Percentiles rank a stretch among this genome's conserved stretches.
These are phyloP conservation scores for Mycena latifolia DNA, from an alignment of 768 basidiomycete species.

Conservation along the genomic window DNA sequence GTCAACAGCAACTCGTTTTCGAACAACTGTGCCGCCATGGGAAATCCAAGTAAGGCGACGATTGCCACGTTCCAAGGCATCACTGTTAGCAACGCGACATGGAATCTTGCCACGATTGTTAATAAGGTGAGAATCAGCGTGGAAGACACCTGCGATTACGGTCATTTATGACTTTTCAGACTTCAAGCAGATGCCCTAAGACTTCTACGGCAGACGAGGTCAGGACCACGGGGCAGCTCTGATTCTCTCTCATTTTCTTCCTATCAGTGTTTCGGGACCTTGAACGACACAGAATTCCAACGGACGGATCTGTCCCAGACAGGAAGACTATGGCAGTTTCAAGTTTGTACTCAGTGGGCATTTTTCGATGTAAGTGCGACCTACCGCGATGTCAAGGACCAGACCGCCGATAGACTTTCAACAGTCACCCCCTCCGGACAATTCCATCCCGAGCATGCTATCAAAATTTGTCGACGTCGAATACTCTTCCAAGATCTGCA, in stretches of 20 bases:
- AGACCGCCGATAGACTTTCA: conserved; percentile 14
- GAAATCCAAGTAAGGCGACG: conserved; percentile 47
- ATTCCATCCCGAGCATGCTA: conserved; percentile 60
- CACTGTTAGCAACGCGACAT: conserved; percentile 43
- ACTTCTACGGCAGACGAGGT: conserved; percentile 28
- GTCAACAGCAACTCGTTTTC: conserved; percentile 74
- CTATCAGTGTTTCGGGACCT: conserved; percentile 88
- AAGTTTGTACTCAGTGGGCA: conserved; percentile 96
- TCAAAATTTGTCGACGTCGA: conserved; percentile 72
- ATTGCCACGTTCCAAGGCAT: conserved; percentile 41
- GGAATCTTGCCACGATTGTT: conserved; percentile 30
- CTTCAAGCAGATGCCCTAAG: conserved; percentile 25
- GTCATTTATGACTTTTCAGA: conserved; percentile 20
- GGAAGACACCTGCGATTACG: conserved; percentile 2
- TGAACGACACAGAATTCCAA: conserved; percentile 73
- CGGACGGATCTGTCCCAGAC: conserved; percentile 72
- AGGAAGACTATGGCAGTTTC: conserved; percentile 92
- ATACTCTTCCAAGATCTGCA: conserved; percentile 39
- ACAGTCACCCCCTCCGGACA: conserved; percentile 5
- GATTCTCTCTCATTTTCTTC: conserved; percentile 13
- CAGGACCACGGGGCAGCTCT: conserved; percentile 16
- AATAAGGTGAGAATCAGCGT: conserved; percentile 22
- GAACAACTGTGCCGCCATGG: conserved; percentile 71
- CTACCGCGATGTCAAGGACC: conserved; percentile 9
- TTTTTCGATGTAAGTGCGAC: conserved; percentile 78